Percentiles rank a stretch among this genome's conserved stretches.
Evolutionary conservation across 2,329 filamentous ascomycete genomes (phyloP).

Genomic region (Diaporthe ampelina): DNA sequence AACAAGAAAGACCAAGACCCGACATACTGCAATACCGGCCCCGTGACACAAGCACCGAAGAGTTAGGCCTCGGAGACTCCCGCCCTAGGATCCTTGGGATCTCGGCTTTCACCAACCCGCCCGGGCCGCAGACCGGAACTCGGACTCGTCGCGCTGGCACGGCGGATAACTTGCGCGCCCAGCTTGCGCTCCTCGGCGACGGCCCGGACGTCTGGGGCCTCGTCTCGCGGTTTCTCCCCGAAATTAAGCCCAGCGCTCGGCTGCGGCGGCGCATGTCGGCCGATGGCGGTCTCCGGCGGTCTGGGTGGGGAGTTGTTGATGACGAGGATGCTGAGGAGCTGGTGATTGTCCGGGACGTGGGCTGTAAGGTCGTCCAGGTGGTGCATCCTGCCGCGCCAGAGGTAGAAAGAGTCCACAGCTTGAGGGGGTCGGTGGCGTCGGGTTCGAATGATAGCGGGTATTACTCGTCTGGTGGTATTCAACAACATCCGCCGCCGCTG

Average conservation of each 20-base stretch:
- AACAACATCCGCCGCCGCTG: neutral
- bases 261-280: neutral
- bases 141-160: too few relatives aligned
- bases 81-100: too few relatives aligned
- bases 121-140: too few relatives aligned
- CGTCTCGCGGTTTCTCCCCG: neutral
- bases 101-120: too few relatives aligned
- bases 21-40: too few relatives aligned
- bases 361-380: neutral
- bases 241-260: neutral
- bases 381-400: neutral
- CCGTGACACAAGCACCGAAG: too few relatives aligned
- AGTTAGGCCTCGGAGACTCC: too few relatives aligned
- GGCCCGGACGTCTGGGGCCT: slow-evolving; percentile 28
- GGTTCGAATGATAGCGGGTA: slow-evolving; percentile 37
- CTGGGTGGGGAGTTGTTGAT: too few relatives aligned
- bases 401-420: slow-evolving; percentile 12
- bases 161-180: neutral
- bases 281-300: neutral
- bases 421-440: neutral
- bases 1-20: too few relatives aligned
- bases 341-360: neutral
- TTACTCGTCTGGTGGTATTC: neutral
- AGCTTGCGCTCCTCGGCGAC: slow-evolving; percentile 16
- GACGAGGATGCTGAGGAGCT: neutral